Conservation (phyloP, 2,329 filamentous ascomycete genomes). For the Fusarium pseudoanthophilum region DNA sequence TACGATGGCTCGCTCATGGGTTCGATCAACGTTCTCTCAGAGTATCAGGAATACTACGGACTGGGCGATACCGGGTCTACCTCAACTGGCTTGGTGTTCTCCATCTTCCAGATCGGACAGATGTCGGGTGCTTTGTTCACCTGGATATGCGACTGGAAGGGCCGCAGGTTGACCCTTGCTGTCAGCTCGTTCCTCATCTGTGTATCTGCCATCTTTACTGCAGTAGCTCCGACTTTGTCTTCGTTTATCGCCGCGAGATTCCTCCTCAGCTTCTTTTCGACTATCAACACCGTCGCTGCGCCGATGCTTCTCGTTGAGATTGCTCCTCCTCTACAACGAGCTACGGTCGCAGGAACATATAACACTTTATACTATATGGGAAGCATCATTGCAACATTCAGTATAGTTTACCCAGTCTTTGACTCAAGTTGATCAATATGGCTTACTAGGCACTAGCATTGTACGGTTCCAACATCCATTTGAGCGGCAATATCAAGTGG, state of each 20-base stretch:
- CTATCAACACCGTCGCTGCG: neutral
- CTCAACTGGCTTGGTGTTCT: neutral
- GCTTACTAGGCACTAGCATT: neutral
- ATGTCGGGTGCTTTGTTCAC: neutral
- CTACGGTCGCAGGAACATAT: neutral
- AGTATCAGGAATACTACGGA: neutral
- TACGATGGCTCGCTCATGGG: neutral
- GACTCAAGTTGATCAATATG: rapidly evolving
- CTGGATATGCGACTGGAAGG: neutral
- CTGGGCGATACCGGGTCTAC: neutral
- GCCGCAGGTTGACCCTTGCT: neutral
- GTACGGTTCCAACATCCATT: neutral
- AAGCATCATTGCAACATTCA: neutral
- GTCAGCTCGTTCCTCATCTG: neutral
- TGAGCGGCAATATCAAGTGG: neutral
- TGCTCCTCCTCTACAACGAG: neutral
- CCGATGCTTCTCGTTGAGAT: neutral
- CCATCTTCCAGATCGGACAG: neutral
- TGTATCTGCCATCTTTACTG: neutral
- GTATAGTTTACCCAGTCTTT: rapidly evolving
- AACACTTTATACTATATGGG: neutral
- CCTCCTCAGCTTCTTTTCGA: neutral
- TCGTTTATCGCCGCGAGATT: neutral
- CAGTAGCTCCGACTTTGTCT: neutral
- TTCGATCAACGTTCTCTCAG: neutral